Base-by-base conservation (phyloP, 176 grass and related monocot species). In the Olyra latifolia region DNA sequence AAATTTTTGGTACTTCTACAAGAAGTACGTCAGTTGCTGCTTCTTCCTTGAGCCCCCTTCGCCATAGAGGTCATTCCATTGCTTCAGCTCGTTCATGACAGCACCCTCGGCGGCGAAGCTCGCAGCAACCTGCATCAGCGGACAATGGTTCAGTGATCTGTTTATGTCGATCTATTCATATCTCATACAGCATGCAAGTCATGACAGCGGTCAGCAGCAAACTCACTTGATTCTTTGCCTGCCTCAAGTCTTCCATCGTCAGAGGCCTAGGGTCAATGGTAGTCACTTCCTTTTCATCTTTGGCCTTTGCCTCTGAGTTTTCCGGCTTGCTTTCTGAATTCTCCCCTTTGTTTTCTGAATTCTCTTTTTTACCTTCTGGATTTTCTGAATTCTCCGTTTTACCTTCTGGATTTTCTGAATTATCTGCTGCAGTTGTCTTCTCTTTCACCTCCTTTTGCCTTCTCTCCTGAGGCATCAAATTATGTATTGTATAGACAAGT, bases 21-120 rank as follows among this genome's bases (percentile, higher is more conserved):
- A 84, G 67, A 99, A 99, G 77, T 99, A 99, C 0, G 96, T 89
- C 49, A 99, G 65, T 30, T 99, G 96, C 24, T 95, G 88, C 80
- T 87, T 99, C 67, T 99, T 99, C 78, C 96, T 89, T 42, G 96
- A 95, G 55, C 96, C 96, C 1, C 92, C 96, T 72, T 99, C 92
- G 8, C 96, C 96, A 0, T 74, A 95, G 32, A 91, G 82, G 16
- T 95, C 88, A 53, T 99, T 99, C 96, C 96, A 99, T 58, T 99
- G 88, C 87, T 90, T 99, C 44, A 99, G 87, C 74, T 99, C 96
- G 56, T 79, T 93, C 92, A 99, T 99, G 11, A 91, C 86, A 2
- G 88, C 89, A 52, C 90, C 90, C 81, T 99, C 96, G 0, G 82
- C 14, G 0, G 88, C 90, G 84, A 99, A 99, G 90, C 96, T 99